These are phyloP conservation scores for Cryomyces minteri DNA, from an alignment of 495 filamentous ascomycete species.

Conservation along the genomic window DNA sequence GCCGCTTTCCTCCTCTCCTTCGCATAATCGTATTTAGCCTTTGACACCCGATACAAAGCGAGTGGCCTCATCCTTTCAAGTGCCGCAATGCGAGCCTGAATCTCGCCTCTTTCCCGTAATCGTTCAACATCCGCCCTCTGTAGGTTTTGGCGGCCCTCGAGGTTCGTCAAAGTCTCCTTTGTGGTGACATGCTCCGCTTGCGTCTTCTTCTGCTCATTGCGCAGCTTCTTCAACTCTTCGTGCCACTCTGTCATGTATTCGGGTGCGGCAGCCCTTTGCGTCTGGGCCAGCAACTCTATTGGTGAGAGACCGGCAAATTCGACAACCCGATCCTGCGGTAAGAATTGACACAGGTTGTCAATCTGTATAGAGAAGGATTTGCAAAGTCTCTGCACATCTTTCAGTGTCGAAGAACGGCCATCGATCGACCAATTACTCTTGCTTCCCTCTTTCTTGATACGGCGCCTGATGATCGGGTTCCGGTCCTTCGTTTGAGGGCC, in stretches of 20 bases:
- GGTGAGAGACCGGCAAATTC: constrained; percentile 79
- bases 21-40: constrained; percentile 18
- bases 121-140: constrained; percentile 71
- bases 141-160: constrained; percentile 56
- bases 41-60: constrained; percentile 35
- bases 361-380: constrained; percentile 69
- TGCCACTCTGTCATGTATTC: constrained; percentile 69
- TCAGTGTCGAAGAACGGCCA: constrained; percentile 33
- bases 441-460: constrained; percentile 68
- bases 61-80: constrained; percentile 48
- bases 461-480: constrained; percentile 59
- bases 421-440: constrained; percentile 56
- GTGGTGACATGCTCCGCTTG: constrained; percentile 38
- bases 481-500: constrained; percentile 22
- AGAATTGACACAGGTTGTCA: constrained; percentile 94
- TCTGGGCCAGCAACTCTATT: constrained; percentile 70
- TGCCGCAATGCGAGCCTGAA: constrained; percentile 44
- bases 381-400: constrained; percentile 43
- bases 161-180: constrained; percentile 39
- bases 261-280: constrained; percentile 70
- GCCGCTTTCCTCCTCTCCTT: constrained; percentile 26
- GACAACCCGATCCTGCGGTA: constrained; percentile 90
- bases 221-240: constrained; percentile 46
- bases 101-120: constrained; percentile 51
- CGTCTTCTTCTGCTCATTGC: constrained; percentile 47